Conservation (phyloP, 2,329 filamentous ascomycete genomes). For the Pseudopithomyces maydicus region DNA sequence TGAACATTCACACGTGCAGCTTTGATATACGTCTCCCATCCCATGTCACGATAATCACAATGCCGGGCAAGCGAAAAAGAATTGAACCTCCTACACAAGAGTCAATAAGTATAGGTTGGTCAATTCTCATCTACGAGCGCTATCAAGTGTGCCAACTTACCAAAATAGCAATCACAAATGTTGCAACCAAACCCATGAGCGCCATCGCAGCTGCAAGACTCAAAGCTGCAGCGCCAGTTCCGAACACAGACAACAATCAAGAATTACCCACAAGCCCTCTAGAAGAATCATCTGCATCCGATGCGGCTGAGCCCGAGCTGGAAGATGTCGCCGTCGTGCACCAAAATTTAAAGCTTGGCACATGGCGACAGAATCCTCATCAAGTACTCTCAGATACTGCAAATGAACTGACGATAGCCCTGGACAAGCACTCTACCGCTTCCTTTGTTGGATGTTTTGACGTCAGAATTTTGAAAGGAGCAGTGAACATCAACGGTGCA, state of each 20-base stretch:
- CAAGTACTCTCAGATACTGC: slow-evolving; percentile 31
- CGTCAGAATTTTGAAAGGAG: slow-evolving; percentile 64
- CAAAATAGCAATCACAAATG: slow-evolving; percentile 13
- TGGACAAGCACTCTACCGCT: slow-evolving; percentile 42
- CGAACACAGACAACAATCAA: slow-evolving; percentile 17
- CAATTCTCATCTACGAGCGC: not conserved
- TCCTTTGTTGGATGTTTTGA: slow-evolving; percentile 68
- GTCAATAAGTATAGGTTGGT: slow-evolving; percentile 11
- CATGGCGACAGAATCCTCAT: slow-evolving; percentile 30
- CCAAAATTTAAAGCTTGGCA: slow-evolving; percentile 36
- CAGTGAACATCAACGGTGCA: slow-evolving; percentile 69
- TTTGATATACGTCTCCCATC: slow-evolving; percentile 1
- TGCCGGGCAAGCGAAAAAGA: slow-evolving; percentile 41
- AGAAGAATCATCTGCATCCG: slow-evolving; percentile 17
- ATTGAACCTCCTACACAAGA: slow-evolving; percentile 8
- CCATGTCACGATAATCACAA: slow-evolving; percentile 14
- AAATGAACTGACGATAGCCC: slow-evolving; percentile 29
- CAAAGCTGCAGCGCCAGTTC: slow-evolving; percentile 23
- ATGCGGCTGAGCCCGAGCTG: slow-evolving; percentile 23
- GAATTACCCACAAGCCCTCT: slow-evolving; percentile 22
- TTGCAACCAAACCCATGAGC: slow-evolving; percentile 31
- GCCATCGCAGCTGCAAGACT: slow-evolving; percentile 41
- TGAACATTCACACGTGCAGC: slow-evolving; percentile 13
- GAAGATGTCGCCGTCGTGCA: slow-evolving; percentile 16
- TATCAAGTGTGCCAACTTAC: slow-evolving; percentile 1